These are phyloP conservation scores for Mariannaea sp. DNA, from an alignment of 2,329 filamentous ascomycete species.

Conservation along the genomic window DNA sequence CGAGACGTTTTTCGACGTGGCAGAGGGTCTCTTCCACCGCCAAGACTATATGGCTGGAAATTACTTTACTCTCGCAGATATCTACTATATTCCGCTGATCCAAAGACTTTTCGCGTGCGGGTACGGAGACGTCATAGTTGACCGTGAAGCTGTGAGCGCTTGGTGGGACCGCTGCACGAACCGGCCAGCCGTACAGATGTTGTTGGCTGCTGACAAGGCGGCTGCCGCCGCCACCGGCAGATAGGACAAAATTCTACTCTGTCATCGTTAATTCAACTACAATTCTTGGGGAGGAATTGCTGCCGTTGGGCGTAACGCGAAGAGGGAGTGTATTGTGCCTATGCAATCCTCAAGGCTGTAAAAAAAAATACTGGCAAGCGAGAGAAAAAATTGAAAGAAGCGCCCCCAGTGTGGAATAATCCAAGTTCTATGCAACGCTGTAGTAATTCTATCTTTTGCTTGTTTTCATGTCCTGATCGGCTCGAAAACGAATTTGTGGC, in stretches of 20 bases:
- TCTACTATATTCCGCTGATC: constrained; percentile 53
- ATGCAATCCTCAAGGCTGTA: no score
- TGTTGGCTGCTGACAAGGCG: constrained; percentile 37
- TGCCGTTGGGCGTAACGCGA: no score
- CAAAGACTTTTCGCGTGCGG: constrained; percentile 49
- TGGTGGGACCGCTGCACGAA: constrained; percentile 49
- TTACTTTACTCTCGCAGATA: constrained; percentile 50
- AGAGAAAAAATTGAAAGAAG: no score
- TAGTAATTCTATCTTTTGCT: no score
- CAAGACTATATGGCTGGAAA: constrained; percentile 52
- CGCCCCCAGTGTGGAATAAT: no score
- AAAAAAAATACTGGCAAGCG: no score
- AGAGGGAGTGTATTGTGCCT: no score
- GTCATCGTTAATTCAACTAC: no score
- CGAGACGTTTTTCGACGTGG: constrained; percentile 50
- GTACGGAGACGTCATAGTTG: constrained; percentile 43
- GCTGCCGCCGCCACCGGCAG: constrained; percentile 26
- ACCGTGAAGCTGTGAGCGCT: constrained; percentile 44
- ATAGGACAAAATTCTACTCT: constrained; percentile 23
- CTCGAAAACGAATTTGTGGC: no score
- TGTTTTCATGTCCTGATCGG: no score
- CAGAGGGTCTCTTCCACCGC: constrained; percentile 45
- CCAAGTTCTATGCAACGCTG: no score
- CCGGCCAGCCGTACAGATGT: constrained; percentile 44
- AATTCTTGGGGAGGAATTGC: no score